Evolutionary conservation across 1,284 basidiomycete genomes (phyloP).

Genomic region (Blastosporella zonata): DNA sequence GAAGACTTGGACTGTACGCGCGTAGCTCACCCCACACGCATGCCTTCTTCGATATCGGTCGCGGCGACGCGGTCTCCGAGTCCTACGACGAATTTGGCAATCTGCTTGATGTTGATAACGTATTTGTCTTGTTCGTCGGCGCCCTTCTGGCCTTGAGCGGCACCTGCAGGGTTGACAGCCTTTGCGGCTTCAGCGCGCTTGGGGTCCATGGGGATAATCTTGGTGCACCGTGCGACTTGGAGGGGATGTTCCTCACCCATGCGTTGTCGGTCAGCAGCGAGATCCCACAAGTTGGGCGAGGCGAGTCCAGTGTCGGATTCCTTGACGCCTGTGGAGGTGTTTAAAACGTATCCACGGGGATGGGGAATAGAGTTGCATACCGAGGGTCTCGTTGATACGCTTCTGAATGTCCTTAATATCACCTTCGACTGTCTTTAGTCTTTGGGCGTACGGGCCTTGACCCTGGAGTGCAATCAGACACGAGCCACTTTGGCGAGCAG

Average conservation of each 20-base stretch:
- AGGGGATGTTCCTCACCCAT: conserved; percentile 93
- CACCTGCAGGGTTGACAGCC: conserved; percentile 69
- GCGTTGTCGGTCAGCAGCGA: conserved; percentile 82
- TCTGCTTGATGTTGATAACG: conserved; percentile 99
- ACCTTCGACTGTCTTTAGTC: conserved; percentile 86
- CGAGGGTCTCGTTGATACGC: conserved; percentile 95
- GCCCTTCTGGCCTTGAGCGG: conserved; percentile 80
- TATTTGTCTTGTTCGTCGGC: conserved; percentile 99
- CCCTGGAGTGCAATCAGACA: conserved; percentile 54
- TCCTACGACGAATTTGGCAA: conserved; percentile 99
- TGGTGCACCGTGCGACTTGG: conserved; percentile 98
- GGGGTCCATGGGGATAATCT: conserved; percentile 88
- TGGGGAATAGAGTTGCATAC: conserved; percentile 36
- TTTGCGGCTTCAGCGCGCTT: conserved; percentile 70
- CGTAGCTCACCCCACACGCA: conserved; percentile 88
- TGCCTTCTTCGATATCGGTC: conserved; percentile 99
- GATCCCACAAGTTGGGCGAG: conserved; percentile 95
- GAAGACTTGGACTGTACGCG: not conserved
- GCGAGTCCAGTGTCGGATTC: conserved; percentile 98
- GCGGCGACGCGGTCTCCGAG: conserved; percentile 95
- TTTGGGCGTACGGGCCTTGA: conserved; percentile 93
- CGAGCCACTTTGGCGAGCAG: conserved; percentile 19
- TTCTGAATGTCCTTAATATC: conserved; percentile 98
- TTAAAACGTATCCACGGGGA: not conserved
- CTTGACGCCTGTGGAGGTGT: conserved; percentile 70